Evolutionary conservation across 2,329 filamentous ascomycete genomes (phyloP).

Genomic region (Macroventuria anomochaeta): DNA sequence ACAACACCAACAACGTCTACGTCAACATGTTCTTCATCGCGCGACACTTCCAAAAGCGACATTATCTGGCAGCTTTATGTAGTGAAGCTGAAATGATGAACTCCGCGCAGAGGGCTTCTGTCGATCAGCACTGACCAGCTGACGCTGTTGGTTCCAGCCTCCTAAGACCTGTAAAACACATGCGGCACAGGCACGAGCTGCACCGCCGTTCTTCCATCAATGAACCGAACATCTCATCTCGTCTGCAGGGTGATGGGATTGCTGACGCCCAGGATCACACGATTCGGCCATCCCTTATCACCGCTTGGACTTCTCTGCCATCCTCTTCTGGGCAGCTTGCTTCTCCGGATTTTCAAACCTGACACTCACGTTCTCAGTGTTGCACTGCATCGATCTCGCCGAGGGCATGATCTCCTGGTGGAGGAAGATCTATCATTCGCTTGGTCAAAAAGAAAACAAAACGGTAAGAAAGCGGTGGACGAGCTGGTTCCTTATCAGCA

Average conservation of each 20-base stretch:
- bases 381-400: slow-evolving; percentile 12
- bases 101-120: neutral
- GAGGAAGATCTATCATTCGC: slow-evolving; percentile 31
- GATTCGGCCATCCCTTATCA: slow-evolving; percentile 35
- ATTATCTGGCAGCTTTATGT: neutral
- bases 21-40: neutral
- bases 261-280: slow-evolving; percentile 37
- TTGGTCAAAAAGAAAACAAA: slow-evolving; percentile 26
- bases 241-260: slow-evolving; percentile 23
- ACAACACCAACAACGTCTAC: too few species aligned
- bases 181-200: slow-evolving; percentile 11
- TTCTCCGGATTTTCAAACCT: neutral
- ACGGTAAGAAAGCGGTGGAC: slow-evolving; percentile 17
- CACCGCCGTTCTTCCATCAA: slow-evolving; percentile 8
- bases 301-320: slow-evolving; percentile 20
- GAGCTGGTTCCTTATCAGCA: slow-evolving; percentile 44
- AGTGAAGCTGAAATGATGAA: neutral
- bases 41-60: neutral
- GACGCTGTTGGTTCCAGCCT: neutral
- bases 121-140: slow-evolving; percentile 1
- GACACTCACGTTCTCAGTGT: neutral
- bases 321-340: slow-evolving; percentile 18
- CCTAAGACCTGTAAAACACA: neutral
- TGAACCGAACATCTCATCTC: slow-evolving; percentile 19
- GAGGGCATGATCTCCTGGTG: slow-evolving; percentile 26